phyloP scores from a whole-genome alignment of 2,329 filamentous ascomycete species.

The Colletotrichum costaricense region DNA sequence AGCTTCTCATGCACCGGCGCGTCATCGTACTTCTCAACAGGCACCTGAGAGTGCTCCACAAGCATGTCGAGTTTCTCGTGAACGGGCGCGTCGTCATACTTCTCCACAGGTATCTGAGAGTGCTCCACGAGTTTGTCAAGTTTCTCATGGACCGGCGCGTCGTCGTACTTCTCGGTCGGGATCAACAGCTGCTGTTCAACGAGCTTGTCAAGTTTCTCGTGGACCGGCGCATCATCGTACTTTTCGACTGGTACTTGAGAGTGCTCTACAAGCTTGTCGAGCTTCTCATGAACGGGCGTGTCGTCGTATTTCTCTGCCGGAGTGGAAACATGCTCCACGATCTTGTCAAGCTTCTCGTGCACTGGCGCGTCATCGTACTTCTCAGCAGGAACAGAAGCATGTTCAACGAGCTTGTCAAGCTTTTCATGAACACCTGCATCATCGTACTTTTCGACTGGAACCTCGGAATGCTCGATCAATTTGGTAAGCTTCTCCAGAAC shows the following conservation, averaged over 20 bases:
- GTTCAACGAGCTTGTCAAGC: slow-evolving; percentile 26
- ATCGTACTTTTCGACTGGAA: slow-evolving; percentile 13
- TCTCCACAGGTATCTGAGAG: slow-evolving; percentile 34
- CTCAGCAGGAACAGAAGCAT: slow-evolving; percentile 20
- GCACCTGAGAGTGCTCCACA: slow-evolving; percentile 4
- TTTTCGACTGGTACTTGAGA: slow-evolving; percentile 25
- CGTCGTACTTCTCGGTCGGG: slow-evolving; percentile 43
- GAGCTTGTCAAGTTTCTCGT: slow-evolving; percentile 50
- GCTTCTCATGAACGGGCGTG: slow-evolving; percentile 13
- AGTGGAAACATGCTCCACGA: slow-evolving; percentile 69
- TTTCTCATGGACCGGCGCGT: slow-evolving; percentile 64
- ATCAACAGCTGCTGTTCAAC: slow-evolving; percentile 62
- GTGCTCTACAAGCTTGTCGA: slow-evolving; percentile 27
- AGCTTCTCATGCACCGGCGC: slow-evolving; percentile 42
- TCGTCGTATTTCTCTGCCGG: slow-evolving; percentile 29
- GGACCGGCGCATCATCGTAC: slow-evolving; percentile 41
- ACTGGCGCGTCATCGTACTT: slow-evolving; percentile 41
- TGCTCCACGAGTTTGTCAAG: slow-evolving; percentile 63
- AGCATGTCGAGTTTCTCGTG: slow-evolving; percentile 70
- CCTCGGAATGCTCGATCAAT: slow-evolving; percentile 28
- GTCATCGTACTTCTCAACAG: slow-evolving; percentile 40
- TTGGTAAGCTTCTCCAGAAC: slow-evolving; percentile 54
- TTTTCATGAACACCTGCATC: slow-evolving; percentile 25
- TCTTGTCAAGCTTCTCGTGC: slow-evolving; percentile 45
- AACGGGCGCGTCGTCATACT: slow-evolving; percentile 39